Evolutionary conservation across 1,284 basidiomycete species (phyloP), one percentile per base, ranked within the genome.

Genomic region (Trametes polyzona): DNA sequence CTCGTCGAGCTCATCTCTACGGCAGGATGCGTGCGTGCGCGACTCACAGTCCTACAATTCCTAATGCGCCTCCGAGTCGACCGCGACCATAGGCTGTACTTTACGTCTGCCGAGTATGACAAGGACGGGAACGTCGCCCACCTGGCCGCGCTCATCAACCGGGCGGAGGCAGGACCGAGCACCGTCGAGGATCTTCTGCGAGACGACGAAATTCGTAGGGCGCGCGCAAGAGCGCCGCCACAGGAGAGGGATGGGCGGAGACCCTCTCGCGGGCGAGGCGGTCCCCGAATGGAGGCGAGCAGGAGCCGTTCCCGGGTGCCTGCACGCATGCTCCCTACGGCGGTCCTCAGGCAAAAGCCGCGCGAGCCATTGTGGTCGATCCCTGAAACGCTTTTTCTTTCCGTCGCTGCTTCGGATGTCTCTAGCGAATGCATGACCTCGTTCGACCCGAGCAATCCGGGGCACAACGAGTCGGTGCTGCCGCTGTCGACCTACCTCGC

Each of bases 21-120:
- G 14, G 79, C 81, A 1, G 79, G 75, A 59, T 90, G 88, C 27
- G 73, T 83, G 0, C 78, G 82, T 17, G 88, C 91, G 0, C 80
- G 93, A 23, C 72, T 98, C 16, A 78, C 84, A 2, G 83, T 91
- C 2, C 76, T 99, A 9, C 93, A 96, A 68, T 97, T 96, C 80
- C 71, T 97, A 57, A 86, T 96, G 76, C 88, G 95, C 11, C 77
- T 99, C 21, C 83, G 97, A 47, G 95, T 93, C 1, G 96, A 98
- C 70, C 86, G 93, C 3, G 91, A 95, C 66, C 97, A 99, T 71
- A 83, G 90, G 14, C 73, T 99, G 36, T 97, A 91, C 71, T 88
- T 92, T 48, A 77, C 77, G 9, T 73, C 78, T 47, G 65, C 69
- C 16, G 75, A 73, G 27, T 78, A 79, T 57, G 87, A 90, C 61